Evolutionary conservation across 2,329 filamentous ascomycete species (phyloP).

Genomic region (Phyllosticta citriasiana): DNA sequence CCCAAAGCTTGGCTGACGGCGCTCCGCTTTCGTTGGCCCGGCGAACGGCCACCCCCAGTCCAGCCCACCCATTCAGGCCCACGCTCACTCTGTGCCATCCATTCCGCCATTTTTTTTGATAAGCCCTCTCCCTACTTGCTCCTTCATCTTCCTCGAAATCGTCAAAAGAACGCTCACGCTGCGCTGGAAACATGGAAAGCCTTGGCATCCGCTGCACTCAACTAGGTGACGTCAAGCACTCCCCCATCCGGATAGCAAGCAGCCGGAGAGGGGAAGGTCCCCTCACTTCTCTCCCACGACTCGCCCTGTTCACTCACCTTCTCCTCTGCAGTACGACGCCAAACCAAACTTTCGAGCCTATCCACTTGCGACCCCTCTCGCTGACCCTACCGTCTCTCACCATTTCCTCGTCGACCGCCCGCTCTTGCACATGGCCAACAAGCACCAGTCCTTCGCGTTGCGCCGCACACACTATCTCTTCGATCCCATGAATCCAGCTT

Average conservation of each 20-base stretch:
- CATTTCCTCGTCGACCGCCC: slow-evolving; percentile 17
- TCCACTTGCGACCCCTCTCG: slow-evolving; percentile 30
- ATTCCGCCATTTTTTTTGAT: background rate
- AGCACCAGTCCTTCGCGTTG: slow-evolving; percentile 22
- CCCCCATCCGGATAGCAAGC: background rate
- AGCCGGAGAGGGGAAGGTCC: background rate
- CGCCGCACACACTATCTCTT: slow-evolving; percentile 44
- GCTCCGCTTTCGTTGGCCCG: background rate
- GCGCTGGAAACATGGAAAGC: background rate
- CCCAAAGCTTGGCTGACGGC: slow-evolving; percentile 9
- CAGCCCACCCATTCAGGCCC: background rate
- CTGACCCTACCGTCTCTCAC: slow-evolving; percentile 22
- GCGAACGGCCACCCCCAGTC: background rate
- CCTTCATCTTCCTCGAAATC: background rate
- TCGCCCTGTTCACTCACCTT: background rate
- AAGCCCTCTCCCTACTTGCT: background rate
- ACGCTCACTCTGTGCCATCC: no score
- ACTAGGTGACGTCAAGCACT: background rate
- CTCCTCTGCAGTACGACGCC: slow-evolving; percentile 24
- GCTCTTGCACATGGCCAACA: slow-evolving; percentile 17
- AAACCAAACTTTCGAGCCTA: slow-evolving; percentile 31
- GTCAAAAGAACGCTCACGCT: background rate
- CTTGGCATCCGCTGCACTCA: background rate
- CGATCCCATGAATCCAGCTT: slow-evolving; percentile 47
- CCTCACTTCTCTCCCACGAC: background rate